Conservation (phyloP, 1,284 basidiomycete species). For the Rhodotorula mucilaginosa region DNA sequence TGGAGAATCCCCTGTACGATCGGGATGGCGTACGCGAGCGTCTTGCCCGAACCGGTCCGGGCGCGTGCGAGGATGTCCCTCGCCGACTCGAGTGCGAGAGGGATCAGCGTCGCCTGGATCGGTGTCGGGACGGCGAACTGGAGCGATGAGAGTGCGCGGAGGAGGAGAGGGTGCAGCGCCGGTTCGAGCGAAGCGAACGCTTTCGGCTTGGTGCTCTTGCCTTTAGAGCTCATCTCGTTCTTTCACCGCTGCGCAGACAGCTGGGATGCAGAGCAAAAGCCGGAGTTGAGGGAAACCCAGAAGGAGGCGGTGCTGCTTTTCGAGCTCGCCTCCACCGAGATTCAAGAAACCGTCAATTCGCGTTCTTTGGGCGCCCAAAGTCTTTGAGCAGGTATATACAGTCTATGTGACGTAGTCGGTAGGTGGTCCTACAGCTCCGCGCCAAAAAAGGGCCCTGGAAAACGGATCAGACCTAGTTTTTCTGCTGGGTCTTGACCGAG, state of each 20-base stretch:
- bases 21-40: conserved; percentile 91
- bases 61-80: conserved; percentile 91
- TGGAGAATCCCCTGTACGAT: conserved; percentile 79
- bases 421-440: no score
- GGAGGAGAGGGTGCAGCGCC: conserved; percentile 59
- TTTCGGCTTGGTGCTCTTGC: conserved; percentile 1
- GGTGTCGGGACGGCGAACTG: conserved; percentile 85
- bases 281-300: no score
- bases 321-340: no score
- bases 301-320: no score
- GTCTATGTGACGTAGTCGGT: no score
- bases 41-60: conserved; percentile 95
- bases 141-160: conserved; percentile 78
- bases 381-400: no score
- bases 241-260: no score
- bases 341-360: no score
- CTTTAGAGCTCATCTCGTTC: background rate
- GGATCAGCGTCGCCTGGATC: conserved; percentile 87
- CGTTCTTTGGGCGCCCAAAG: no score
- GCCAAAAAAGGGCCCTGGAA: no score
- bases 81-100: conserved; percentile 74
- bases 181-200: conserved; percentile 30
- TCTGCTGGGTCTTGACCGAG: conserved; percentile 11
- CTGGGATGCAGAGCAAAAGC: no score
- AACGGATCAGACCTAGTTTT: conserved; percentile 1